Base-by-base conservation (phyloP, 2,329 filamentous ascomycete genomes). In the Neonectria ditissima region DNA sequence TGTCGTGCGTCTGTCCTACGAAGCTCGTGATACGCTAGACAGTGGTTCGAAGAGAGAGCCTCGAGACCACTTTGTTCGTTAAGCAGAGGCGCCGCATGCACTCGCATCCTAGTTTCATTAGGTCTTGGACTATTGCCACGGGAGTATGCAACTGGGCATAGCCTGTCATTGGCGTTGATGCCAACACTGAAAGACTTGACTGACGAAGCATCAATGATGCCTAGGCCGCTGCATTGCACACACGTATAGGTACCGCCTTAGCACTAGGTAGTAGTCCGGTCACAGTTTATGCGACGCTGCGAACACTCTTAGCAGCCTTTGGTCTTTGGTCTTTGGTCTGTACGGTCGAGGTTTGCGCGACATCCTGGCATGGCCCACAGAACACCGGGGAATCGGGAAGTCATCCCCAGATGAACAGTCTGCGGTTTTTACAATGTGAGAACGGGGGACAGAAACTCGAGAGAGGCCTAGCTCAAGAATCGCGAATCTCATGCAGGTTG, bases 1-100 rank as follows among this genome's bases (percentile, higher is more conserved):
- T 96, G 4, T 90, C 87, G 5, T 91, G 90, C 0, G 92, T 92
- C 74, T 97, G 93, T 2, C 97, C 86, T 73, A 91, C 92, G 82
- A 97, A 90, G 69, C 96, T 95, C 47, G 89, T 84, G 73, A 96
- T 85, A 44, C 92, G 89, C 3, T 89, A 89, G 69, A 89, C 91
- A 4, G 91, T 87, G 2, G 97, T n/a, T n/a, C 11, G 63, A 66
- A 18, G 59, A 66, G 28, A 63, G 48, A 13, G 45, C 45, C 4
- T 55, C 32, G 11, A 63, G 32, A 1, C 63, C 59, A 6, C 22
- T 41, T 37, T 65, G 24, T 30, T 65, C 63, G 24, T 55, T 59
- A 20, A 65, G 47, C 4, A 65, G 47, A 1, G 63, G 59, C 14
- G 63, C 59, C 2, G 54, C 59, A 30, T 65, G 63, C 4, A 65